Evolutionary conservation across 2,329 filamentous ascomycete genomes (phyloP).

Genomic region (Talaromyces funiculosus): DNA sequence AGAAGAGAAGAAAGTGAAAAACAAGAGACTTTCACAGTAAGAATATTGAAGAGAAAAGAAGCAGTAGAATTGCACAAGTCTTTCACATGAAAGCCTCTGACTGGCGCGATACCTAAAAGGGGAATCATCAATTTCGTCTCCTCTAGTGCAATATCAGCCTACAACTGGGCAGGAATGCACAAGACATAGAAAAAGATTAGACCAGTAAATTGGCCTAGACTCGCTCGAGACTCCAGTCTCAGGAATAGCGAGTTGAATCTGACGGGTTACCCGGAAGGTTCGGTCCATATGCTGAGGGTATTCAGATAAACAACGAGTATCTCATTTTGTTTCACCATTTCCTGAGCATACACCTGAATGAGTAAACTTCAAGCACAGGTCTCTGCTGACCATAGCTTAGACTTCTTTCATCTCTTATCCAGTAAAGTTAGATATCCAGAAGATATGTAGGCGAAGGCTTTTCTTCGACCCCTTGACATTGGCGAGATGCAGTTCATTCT

Average conservation of each 20-base stretch:
- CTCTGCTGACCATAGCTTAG: too few relatives aligned
- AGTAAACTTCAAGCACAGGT: too few relatives aligned
- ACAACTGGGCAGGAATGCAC: background rate
- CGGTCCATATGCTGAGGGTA: background rate
- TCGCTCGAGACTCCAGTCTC: background rate
- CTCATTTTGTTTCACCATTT: background rate
- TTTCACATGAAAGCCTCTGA: background rate
- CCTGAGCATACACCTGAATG: too few relatives aligned
- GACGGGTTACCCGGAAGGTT: background rate
- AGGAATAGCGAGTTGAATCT: background rate
- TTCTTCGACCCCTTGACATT: background rate
- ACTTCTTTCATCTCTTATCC: too few relatives aligned
- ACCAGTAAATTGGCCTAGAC: too few relatives aligned
- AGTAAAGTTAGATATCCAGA: background rate
- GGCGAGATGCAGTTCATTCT: background rate
- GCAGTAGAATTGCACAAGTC: background rate
- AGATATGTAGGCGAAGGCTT: background rate
- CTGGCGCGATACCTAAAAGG: constrained; percentile 6
- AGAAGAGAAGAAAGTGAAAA: too few relatives aligned
- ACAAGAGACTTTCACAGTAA: too few relatives aligned
- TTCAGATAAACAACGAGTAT: background rate
- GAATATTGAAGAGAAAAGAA: background rate
- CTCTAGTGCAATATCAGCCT: background rate
- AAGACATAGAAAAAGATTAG: background rate
- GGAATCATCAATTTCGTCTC: background rate